Evolutionary conservation across 2,329 filamentous ascomycete genomes (phyloP).

Genomic region (Aschersonia sp.): DNA sequence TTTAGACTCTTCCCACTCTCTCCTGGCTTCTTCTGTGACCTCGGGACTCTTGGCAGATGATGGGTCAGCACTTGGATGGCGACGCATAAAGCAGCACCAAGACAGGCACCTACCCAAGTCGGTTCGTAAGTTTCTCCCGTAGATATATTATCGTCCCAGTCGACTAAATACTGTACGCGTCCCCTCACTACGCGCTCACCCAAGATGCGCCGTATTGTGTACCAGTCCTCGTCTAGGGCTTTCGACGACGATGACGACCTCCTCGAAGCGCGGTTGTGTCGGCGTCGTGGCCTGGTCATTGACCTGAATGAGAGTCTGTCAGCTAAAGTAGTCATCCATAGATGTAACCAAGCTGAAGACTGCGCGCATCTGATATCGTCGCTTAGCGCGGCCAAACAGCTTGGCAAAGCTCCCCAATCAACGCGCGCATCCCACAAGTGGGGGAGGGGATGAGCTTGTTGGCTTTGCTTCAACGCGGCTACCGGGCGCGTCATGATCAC

Average conservation of each 20-base stretch:
- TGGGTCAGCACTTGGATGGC: neutral
- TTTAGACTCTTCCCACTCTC: slow-evolving; percentile 19
- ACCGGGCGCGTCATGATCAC: no score
- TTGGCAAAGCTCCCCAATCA: no score
- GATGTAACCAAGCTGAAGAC: no score
- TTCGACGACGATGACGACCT: slow-evolving; percentile 1
- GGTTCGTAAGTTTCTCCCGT: slow-evolving; percentile 18
- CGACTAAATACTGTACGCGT: slow-evolving; percentile 19
- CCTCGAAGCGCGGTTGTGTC: slow-evolving; percentile 7
- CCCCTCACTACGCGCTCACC: slow-evolving; percentile 15
- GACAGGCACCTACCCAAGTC: slow-evolving; percentile 15
- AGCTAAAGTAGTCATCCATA: no score
- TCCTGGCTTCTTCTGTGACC: slow-evolving; percentile 15
- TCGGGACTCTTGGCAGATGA: slow-evolving; percentile 10
- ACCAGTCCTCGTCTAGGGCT: slow-evolving; percentile 16
- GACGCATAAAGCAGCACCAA: no score
- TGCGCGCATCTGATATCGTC: neutral
- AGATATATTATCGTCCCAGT: slow-evolving; percentile 19
- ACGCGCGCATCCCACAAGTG: no score
- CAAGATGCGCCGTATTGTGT: slow-evolving; percentile 18
- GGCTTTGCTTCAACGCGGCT: no score
- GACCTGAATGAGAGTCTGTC: slow-evolving; percentile 7
- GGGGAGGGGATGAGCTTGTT: no score
- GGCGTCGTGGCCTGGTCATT: slow-evolving; percentile 18
- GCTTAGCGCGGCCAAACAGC: no score